Base-by-base conservation (phyloP, 75 land plant species). In the Adiantum capillusveneris region DNA sequence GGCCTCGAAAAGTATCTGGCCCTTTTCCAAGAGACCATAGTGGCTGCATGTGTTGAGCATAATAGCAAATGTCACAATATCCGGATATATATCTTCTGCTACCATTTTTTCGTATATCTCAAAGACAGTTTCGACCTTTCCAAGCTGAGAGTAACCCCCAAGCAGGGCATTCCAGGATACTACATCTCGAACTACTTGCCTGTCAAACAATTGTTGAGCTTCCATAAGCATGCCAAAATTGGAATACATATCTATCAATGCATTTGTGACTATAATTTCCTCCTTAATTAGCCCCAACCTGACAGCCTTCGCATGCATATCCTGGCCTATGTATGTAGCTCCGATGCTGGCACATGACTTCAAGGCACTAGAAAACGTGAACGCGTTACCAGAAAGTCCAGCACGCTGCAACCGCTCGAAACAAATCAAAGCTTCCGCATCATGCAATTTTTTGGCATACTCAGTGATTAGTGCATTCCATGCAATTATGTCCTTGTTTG, bases 401-500 rank as follows among this genome's bases (percentile, higher is more conserved):
- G 20, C 24, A 9, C n/a, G 52, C 52, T 50, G 25, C 79, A 80
- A 71, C 50, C 64, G 25, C 16, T 16, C 43, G 56, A 80, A 80
- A 11, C 67, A 55, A 17, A 46, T 55, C 11, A 80, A 36, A 3
- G 72, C 75, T 60, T 67, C 79, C 44, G 62, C 64, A 13, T 60
- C 71, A 9, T 44, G 17, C 6, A 77, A 77, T 16, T 58, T 64
- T 50, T 50, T 48, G 7, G 78, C 70, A 42, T 70, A 64, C 24
- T 74, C 78, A 3, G 70, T 65, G 29, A 81, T 78, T 58, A 81
- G 63, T 0, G 75, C 73, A 59, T 66, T 81, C 74, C 75, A 81
- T 16, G 68, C 45, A 22, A 65, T 51, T 1, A 74, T 67, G 30
- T 74, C 70, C 42, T 44, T 65, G 18, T 42, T 19, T 49, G 11